phyloP scores from a whole-genome alignment of 768 basidiomycete species.

The Boletus pseudopeckii region DNA sequence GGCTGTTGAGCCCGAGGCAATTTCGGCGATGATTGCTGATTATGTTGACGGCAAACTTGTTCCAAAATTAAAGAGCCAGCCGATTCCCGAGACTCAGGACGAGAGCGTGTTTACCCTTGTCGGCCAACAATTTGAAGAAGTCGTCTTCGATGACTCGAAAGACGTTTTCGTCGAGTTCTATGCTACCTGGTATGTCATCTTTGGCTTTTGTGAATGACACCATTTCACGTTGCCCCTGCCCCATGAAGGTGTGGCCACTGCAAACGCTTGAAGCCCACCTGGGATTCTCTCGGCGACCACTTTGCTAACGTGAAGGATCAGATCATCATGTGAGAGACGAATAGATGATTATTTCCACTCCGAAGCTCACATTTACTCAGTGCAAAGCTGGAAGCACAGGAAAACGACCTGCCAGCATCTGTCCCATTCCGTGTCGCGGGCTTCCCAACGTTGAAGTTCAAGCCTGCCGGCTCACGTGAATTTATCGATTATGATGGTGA shows the following conservation, averaged over 20 bases:
- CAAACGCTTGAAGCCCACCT: constrained; percentile 93
- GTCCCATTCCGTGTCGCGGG: constrained; percentile 83
- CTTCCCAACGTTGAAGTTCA: constrained; percentile 97
- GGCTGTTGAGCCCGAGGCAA: constrained; percentile 52
- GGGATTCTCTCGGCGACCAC: constrained; percentile 87
- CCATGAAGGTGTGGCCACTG: constrained; percentile 82
- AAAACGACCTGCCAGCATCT: constrained; percentile 92
- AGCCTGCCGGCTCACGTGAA: constrained; percentile 78
- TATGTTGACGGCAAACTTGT: constrained; percentile 71
- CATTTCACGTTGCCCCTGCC: background rate
- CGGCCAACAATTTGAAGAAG: constrained; percentile 83
- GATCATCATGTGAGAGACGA: constrained; percentile 64
- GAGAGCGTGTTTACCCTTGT: constrained; percentile 83
- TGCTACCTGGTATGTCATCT: constrained; percentile 78
- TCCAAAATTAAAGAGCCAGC: constrained; percentile 87
- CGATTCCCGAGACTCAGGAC: constrained; percentile 79
- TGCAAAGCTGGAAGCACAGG: constrained; percentile 94
- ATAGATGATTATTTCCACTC: background rate
- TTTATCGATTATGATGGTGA: constrained; percentile 96
- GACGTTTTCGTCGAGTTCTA: constrained; percentile 98
- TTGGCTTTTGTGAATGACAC: background rate
- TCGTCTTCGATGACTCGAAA: constrained; percentile 83
- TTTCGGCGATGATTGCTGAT: constrained; percentile 57
- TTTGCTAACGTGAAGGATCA: constrained; percentile 73
- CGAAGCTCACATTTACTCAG: constrained; percentile 36